Evolutionary conservation across 371 early-diverging fungal genomes (phyloP), one percentile per base, ranked within the genome.

Genomic region (Gilbertella persicaria): DNA sequence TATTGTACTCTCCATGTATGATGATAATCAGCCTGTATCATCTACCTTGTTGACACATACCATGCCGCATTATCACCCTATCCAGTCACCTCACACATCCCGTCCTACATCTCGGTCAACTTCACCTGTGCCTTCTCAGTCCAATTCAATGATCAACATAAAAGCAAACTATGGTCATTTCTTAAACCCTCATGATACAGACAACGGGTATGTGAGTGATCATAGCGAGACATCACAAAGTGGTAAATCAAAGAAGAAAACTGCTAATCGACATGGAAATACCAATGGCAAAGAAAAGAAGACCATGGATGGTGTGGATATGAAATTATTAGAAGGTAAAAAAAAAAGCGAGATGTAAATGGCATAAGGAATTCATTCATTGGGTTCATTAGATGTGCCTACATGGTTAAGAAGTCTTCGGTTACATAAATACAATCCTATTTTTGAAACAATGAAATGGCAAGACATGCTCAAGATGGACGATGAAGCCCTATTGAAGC

Each of bases 341-440:
- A 1, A 20, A 10, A 26, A 25, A 30, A 5, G 12, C 4, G 7
- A 21, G 25, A 5, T 23, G 17, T 24, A 9, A 16, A 47, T n/a
- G 29, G 23, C 8, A 26, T 21, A 45, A 47, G 4, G n/a, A 40
- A 12, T 29, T 29, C 17, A 4, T 26, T 14, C 8, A 38, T 39
- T 3, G 33, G 14, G 2, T 50, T 29, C 6, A 8, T 16, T 24
- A 88, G 96, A 97, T 78, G 85, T 95, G 53, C 92, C 96, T n/a
- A 80, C 84, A 43, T 97, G 96, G 96, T 79, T 97, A 55, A 79
- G 93, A 30, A 54, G 55, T 13, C 23, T 58, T 30, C 88, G 98
- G 21, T 75, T 97, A 53, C 98, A 97, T 76, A 97, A 96, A 75
- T 97, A 97, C 74, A 91, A 91, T 24, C 59, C 81, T 20, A 80